These are phyloP conservation scores for Pyrenophora teres DNA, from an alignment of 2,329 filamentous ascomycete species.

Conservation along the genomic window DNA sequence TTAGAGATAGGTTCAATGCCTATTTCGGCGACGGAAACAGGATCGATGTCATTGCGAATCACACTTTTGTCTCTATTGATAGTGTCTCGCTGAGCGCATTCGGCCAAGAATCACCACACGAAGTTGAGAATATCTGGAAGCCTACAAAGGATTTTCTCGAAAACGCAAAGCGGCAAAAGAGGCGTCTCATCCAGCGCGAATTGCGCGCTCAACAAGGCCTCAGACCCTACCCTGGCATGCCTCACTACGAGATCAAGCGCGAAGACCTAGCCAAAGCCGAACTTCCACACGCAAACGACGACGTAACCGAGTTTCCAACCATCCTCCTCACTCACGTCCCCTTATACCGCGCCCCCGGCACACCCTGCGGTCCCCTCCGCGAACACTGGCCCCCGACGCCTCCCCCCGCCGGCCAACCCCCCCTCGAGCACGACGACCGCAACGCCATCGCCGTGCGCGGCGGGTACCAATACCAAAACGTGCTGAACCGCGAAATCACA, in stretches of 20 bases:
- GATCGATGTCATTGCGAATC: constrained; percentile 90
- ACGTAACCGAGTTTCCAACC: constrained; percentile 73
- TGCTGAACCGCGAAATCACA: constrained; percentile 77
- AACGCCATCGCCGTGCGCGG: constrained; percentile 77
- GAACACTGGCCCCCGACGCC: constrained; percentile 79
- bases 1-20: constrained; percentile 80
- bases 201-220: constrained; percentile 67
- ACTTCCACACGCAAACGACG: constrained; percentile 46
- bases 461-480: constrained; percentile 97
- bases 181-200: constrained; percentile 70
- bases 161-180: constrained; percentile 66
- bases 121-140: constrained; percentile 68
- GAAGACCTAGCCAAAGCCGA: constrained; percentile 44
- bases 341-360: constrained; percentile 78
- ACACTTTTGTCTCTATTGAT: constrained; percentile 92
- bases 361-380: constrained; percentile 83
- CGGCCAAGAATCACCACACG: constrained; percentile 58
- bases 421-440: constrained; percentile 65
- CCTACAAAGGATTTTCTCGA: constrained; percentile 79
- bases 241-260: constrained; percentile 65
- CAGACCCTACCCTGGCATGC: constrained; percentile 59
- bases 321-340: constrained; percentile 91
- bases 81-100: constrained; percentile 83
- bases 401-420: constrained; percentile 62
- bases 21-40: constrained; percentile 93